Evolutionary conservation across 305 asterid species (phyloP).

Genomic region (Vinca major): DNA sequence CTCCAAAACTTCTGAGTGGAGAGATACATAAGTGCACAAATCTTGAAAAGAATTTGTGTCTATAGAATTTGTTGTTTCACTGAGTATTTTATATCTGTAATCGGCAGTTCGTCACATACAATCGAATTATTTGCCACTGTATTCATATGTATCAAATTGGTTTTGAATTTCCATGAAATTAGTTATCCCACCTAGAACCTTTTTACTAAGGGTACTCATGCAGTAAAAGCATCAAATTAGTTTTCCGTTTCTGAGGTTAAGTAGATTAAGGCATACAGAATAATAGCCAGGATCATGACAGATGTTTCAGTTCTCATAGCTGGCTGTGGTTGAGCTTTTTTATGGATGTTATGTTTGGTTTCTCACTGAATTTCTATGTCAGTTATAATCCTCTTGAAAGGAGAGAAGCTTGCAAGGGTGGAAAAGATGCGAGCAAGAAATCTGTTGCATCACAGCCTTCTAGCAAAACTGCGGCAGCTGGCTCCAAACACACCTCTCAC

Average conservation of each 20-base stretch:
- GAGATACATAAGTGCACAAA: background rate
- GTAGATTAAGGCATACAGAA: background rate
- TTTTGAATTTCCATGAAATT: background rate
- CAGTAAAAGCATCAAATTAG: background rate
- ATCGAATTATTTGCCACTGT: background rate
- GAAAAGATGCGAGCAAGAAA: conserved; percentile 67
- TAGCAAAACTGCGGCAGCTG: conserved; percentile 40
- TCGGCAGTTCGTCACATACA: background rate
- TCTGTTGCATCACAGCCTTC: conserved; percentile 51
- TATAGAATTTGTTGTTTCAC: background rate
- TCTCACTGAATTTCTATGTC: conserved; percentile 17
- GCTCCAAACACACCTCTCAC: conserved; percentile 41
- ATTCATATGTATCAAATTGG: background rate
- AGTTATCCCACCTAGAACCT: background rate
- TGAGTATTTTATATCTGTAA: background rate
- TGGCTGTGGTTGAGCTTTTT: background rate
- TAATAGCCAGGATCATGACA: background rate
- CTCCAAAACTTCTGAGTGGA: background rate
- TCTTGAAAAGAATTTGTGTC: background rate
- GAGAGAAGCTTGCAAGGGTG: conserved; percentile 82
- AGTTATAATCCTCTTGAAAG: conserved; percentile 90
- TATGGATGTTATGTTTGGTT: conserved; percentile 5
- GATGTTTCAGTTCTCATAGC: background rate
- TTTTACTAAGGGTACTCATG: background rate
- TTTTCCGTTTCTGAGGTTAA: background rate